phyloP scores from a whole-genome alignment of 495 filamentous ascomycete species.

The Penicillium chermesinum region DNA sequence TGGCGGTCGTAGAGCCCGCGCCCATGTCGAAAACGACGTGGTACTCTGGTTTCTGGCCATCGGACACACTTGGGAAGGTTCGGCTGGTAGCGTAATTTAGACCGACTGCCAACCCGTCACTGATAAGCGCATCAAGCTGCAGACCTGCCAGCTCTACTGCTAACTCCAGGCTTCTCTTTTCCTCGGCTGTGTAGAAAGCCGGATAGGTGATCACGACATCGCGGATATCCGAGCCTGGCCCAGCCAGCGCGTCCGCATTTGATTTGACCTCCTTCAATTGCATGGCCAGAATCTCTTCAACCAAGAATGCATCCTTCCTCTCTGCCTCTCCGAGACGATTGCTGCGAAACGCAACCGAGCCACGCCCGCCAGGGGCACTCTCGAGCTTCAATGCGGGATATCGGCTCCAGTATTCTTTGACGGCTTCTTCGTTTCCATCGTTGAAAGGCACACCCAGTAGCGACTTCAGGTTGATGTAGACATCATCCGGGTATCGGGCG shows the following conservation, averaged over 20 bases:
- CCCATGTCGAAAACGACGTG: slow-evolving; percentile 98
- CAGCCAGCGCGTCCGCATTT: slow-evolving; percentile 82
- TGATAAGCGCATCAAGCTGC: slow-evolving; percentile 76
- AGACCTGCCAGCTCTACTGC: slow-evolving; percentile 85
- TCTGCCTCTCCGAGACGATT: slow-evolving; percentile 58
- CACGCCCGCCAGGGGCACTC: slow-evolving; percentile 47
- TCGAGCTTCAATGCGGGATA: slow-evolving; percentile 60
- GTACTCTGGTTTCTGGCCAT: slow-evolving; percentile 83
- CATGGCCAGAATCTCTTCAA: slow-evolving; percentile 97
- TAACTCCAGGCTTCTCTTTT: slow-evolving; percentile 73
- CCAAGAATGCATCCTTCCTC: slow-evolving; percentile 64
- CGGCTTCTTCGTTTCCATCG: slow-evolving; percentile 49
- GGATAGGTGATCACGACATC: slow-evolving; percentile 89
- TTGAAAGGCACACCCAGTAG: slow-evolving; percentile 67
- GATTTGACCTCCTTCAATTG: slow-evolving; percentile 81
- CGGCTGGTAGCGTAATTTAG: slow-evolving; percentile 91
- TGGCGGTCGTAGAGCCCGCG: slow-evolving; percentile 94
- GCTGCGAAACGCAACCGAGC: slow-evolving; percentile 73
- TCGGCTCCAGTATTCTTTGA: slow-evolving; percentile 60
- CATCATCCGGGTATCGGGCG: slow-evolving; percentile 83
- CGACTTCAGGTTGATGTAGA: slow-evolving; percentile 87
- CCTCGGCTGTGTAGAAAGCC: slow-evolving; percentile 83
- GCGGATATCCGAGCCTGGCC: slow-evolving; percentile 65
- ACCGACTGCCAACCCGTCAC: slow-evolving; percentile 87
- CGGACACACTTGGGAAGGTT: slow-evolving; percentile 76